Evolutionary conservation across 768 basidiomycete genomes (phyloP).

Genomic region (Serendipita indica): DNA sequence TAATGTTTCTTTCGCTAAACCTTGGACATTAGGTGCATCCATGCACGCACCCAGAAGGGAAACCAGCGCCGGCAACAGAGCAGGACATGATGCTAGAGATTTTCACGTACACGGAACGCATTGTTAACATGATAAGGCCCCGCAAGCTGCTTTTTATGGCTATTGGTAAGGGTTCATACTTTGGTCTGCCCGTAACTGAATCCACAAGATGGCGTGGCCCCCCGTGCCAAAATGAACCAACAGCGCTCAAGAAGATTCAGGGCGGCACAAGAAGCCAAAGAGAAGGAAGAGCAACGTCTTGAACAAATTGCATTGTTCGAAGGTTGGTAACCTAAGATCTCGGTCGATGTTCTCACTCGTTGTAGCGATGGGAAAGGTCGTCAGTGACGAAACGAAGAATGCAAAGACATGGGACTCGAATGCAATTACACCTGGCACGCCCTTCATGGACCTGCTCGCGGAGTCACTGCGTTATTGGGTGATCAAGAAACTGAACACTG

Average conservation of each 20-base stretch:
- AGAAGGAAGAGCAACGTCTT: constrained; percentile 76
- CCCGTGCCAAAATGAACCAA: constrained; percentile 99
- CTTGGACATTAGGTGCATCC: constrained; percentile 72
- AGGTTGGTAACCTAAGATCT: constrained; percentile 31
- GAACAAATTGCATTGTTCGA: constrained; percentile 78
- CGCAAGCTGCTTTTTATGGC: constrained; percentile 96
- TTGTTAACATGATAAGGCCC: constrained; percentile 93
- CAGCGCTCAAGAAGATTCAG: constrained; percentile 95
- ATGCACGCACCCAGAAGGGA: constrained; percentile 97
- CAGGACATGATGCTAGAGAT: constrained; percentile 99
- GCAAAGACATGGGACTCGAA: constrained; percentile 94
- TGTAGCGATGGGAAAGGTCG: constrained; percentile 79
- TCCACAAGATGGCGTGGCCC: constrained; percentile 78
- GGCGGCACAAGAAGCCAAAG: constrained; percentile 84
- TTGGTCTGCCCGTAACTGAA: not conserved
- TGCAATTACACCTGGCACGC: constrained; percentile 96
- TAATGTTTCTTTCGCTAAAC: not conserved
- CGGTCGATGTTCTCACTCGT: not conserved
- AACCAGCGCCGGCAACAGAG: constrained; percentile 94
- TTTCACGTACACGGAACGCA: constrained; percentile 90
- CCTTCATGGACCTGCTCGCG: constrained; percentile 92
- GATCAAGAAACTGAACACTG: constrained; percentile 82
- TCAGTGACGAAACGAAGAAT: constrained; percentile 61
- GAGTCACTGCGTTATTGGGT: constrained; percentile 90
- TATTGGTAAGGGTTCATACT: constrained; percentile 47